A percentile compares a stretch with the other conserved stretches of the same genome.
Conservation (phyloP, 1,284 basidiomycete species). For the Veloporphyrellus conicus region DNA sequence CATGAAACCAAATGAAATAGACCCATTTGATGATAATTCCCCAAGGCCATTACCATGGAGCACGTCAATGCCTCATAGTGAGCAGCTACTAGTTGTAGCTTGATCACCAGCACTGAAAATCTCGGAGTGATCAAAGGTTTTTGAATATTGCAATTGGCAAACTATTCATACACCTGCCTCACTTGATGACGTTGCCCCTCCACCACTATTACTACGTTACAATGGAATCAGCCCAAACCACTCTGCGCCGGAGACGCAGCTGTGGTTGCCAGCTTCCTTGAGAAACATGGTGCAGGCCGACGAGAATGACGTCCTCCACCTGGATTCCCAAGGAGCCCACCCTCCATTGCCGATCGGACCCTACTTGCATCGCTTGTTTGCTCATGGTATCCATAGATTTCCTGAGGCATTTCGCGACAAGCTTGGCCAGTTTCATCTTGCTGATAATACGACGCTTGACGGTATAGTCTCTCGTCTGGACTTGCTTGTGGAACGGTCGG, state of each 20-base stretch:
- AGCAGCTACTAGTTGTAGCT: too few relatives aligned
- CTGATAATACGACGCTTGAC: constrained; percentile 62
- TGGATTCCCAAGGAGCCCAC: constrained; percentile 50
- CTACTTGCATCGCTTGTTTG: constrained; percentile 3
- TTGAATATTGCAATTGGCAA: too few relatives aligned
- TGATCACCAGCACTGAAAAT: too few relatives aligned
- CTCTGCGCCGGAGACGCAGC: constrained; percentile 46
- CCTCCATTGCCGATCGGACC: constrained; percentile 38
- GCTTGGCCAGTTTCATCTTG: constrained; percentile 55
- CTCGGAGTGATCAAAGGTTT: too few relatives aligned
- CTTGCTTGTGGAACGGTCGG: constrained; percentile 60
- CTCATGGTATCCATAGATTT: constrained; percentile 5
- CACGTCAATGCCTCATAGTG: too few relatives aligned
- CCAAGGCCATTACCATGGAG: too few relatives aligned
- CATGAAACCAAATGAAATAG: too few relatives aligned
- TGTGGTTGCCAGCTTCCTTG: constrained; percentile 74
- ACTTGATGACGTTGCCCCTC: too few relatives aligned
- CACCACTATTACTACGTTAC: too few relatives aligned
- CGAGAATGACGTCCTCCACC: constrained; percentile 59
- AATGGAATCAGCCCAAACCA: too few relatives aligned
- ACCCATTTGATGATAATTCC: too few relatives aligned
- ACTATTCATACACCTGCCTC: too few relatives aligned
- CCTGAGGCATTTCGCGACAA: constrained; percentile 52
- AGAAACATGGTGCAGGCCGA: constrained; percentile 70
- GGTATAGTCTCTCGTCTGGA: constrained; percentile 67